A percentile compares a stretch with the other conserved stretches of the same genome.
Evolutionary conservation across 768 basidiomycete genomes (phyloP).

Genomic region (Russula dissimulans): DNA sequence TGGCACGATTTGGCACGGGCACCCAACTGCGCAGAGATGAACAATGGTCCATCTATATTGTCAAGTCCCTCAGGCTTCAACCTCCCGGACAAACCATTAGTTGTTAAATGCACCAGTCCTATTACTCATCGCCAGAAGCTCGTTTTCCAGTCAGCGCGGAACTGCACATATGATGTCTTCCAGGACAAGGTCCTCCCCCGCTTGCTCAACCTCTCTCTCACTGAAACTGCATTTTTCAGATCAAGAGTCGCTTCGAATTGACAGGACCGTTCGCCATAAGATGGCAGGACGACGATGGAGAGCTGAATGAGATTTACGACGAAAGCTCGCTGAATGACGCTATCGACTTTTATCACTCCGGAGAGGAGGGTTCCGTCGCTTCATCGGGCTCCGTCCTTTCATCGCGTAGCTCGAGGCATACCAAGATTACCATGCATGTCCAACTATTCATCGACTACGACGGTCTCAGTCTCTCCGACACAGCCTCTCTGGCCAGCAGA

Average conservation of each 20-base stretch:
- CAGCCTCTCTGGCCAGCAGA: slow-evolving; percentile 68
- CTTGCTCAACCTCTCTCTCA: slow-evolving; percentile 7
- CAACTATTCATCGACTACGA: slow-evolving; percentile 82
- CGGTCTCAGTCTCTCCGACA: slow-evolving; percentile 84
- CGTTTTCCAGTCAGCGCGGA: slow-evolving; percentile 67
- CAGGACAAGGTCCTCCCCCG: slow-evolving; percentile 47
- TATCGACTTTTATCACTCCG: slow-evolving; percentile 74
- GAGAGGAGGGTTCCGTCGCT: slow-evolving; percentile 60
- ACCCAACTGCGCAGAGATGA: slow-evolving; percentile 7
- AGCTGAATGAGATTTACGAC: slow-evolving; percentile 55
- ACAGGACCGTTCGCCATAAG: slow-evolving; percentile 61
- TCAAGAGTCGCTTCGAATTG: slow-evolving; percentile 79
- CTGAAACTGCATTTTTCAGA: slow-evolving; percentile 33
- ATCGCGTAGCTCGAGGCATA: slow-evolving; percentile 43
- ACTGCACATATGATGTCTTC: slow-evolving; percentile 69
- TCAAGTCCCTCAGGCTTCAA: neutral
- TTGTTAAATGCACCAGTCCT: slow-evolving; percentile 70
- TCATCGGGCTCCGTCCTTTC: slow-evolving; percentile 70
- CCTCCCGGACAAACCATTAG: slow-evolving; percentile 61
- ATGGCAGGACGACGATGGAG: slow-evolving; percentile 86
- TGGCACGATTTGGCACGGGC: neutral
- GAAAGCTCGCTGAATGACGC: slow-evolving; percentile 80
- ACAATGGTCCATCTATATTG: neutral
- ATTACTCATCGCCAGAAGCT: slow-evolving; percentile 68
- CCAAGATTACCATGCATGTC: slow-evolving; percentile 70